Base-by-base conservation (phyloP, 1,284 basidiomycete genomes). In the Macrocystidia cucumis region DNA sequence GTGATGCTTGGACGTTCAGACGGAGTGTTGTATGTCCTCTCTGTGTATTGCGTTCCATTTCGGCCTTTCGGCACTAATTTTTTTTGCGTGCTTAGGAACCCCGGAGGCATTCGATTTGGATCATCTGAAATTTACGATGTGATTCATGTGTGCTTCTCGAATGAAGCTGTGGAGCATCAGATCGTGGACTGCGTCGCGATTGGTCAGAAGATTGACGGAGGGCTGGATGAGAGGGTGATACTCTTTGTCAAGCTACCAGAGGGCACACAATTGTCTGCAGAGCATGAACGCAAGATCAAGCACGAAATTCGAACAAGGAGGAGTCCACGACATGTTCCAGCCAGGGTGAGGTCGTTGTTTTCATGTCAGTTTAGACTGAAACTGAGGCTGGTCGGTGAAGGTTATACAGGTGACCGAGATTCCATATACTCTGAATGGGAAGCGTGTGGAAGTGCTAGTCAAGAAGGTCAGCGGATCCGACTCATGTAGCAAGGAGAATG, bases 41-140 rank as follows among this genome's bases (percentile, higher is more conserved):
- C 35, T 39, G 41, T 40, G 44, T 32, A 18, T 29, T 9, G 4
- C 25, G 20, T 28, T 21, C 19, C 28, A 26, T 34, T 30, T 34
- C 36, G 20, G 44, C 33, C 26, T 32, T 24, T 35, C 41, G 41
- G 41, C 35, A 45, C 34, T 39, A 34, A 46, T 44, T 23, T n/a
- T 29, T 39, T 36, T 34, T 32, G 16, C 38, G 28, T 32, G 26
- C 34, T 19, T 50, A 81, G 78, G 45, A 87, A 91, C 55, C 88
- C 90, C 3, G 82, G 83, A 35, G 89, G 89, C 2, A 76, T 93
- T 41, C 74, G 89, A 13, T 92, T 91, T 51, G 89, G 89, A 13
- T 82, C 83, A 21, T 75, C 81, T 19, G 90, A 92, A 58, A 74
- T 92, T 35, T 92, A 92, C 60, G 81, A 86, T 48, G 79, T 90